Evolutionary conservation across 768 basidiomycete species (phyloP).

Genomic region (Mrakia gelida): DNA sequence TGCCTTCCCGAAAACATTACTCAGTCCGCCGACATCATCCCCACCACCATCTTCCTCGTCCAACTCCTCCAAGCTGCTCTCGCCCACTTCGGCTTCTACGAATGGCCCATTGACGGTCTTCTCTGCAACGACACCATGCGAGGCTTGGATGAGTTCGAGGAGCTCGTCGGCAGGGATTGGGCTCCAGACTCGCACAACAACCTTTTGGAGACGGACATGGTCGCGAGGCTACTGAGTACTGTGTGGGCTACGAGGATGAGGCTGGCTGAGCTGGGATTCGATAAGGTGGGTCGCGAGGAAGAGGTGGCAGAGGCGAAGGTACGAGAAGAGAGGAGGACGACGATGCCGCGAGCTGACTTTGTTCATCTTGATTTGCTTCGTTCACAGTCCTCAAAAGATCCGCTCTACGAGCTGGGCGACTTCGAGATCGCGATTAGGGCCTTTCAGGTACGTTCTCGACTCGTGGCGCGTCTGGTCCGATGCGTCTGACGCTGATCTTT

Average conservation of each 20-base stretch:
- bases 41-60: neutral
- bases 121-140: constrained; percentile 3
- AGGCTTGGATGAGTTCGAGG: neutral
- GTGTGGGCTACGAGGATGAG: constrained; percentile 2
- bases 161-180: neutral
- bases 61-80: constrained; percentile 12
- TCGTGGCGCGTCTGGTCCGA: neutral
- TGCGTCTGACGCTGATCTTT: neutral
- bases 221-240: constrained; percentile 2
- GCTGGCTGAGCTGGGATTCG: neutral
- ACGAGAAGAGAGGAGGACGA: neutral
- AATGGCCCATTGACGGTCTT: neutral
- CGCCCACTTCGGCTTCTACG: constrained; percentile 6
- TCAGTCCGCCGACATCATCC: neutral
- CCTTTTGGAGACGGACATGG: constrained; percentile 6
- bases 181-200: neutral
- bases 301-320: neutral
- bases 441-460: neutral
- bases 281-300: neutral
- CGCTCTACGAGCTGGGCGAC: neutral
- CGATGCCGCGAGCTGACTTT: neutral
- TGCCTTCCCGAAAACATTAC: neutral
- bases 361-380: neutral
- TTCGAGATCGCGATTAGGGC: neutral
- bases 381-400: neutral